Percentiles rank a stretch among this genome's conserved stretches.
phyloP scores from a whole-genome alignment of 1,284 basidiomycete species.

The Malassezia nana region DNA sequence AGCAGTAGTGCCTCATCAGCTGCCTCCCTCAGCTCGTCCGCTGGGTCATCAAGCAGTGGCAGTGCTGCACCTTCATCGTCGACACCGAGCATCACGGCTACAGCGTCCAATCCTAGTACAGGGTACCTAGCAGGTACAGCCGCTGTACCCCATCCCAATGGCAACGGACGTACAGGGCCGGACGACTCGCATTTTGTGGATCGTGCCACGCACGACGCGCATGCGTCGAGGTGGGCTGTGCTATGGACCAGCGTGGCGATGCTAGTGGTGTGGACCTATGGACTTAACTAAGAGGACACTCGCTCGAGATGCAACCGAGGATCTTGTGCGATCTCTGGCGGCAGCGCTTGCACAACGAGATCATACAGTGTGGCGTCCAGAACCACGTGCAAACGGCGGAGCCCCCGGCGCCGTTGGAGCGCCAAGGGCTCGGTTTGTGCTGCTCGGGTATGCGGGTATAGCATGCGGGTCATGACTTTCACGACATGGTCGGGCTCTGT shows the following conservation, averaged over 20 bases:
- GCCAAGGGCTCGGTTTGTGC: too few relatives aligned
- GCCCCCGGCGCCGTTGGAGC: background rate
- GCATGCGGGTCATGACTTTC: too few relatives aligned
- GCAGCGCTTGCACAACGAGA: background rate
- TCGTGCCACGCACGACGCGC: background rate
- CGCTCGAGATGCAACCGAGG: constrained; percentile 1
- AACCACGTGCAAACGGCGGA: background rate
- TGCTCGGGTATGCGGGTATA: too few relatives aligned
- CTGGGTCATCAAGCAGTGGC: background rate
- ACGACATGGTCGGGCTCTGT: too few relatives aligned
- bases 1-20: background rate
- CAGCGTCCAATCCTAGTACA: constrained; percentile 2
- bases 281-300: background rate
- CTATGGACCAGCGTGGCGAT: background rate
- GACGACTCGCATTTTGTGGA: constrained; percentile 15
- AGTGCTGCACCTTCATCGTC: background rate
- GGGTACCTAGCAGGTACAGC: constrained; percentile 11
- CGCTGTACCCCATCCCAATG: constrained; percentile 1
- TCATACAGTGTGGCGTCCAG: background rate
- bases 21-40: background rate
- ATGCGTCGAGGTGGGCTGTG: background rate
- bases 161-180: background rate
- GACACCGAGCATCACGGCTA: constrained; percentile 14
- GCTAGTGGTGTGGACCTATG: background rate
- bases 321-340: background rate